Evolutionary conservation across 495 filamentous ascomycete genomes (phyloP).

Genomic region (Xylaria cubensis): DNA sequence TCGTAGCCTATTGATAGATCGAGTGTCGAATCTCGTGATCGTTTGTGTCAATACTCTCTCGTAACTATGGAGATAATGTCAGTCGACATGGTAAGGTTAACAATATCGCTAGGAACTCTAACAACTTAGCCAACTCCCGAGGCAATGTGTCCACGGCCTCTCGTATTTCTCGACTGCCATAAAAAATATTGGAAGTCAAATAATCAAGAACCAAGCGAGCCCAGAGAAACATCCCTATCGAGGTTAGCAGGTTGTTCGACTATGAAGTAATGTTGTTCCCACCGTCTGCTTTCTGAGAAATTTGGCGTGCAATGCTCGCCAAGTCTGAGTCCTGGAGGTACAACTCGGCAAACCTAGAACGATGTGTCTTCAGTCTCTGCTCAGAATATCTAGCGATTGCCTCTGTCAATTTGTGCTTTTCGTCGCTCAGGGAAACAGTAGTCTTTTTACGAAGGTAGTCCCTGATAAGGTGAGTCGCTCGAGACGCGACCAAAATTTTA

Average conservation of each 20-base stretch:
- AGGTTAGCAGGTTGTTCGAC: slow-evolving; percentile 15
- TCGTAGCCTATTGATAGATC: slow-evolving; percentile 35
- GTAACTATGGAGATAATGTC: slow-evolving; percentile 31
- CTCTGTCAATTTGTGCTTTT: slow-evolving; percentile 32
- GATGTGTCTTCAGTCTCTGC: slow-evolving; percentile 27
- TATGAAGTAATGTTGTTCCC: background rate
- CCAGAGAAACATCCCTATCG: slow-evolving; percentile 43
- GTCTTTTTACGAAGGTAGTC: slow-evolving; percentile 25
- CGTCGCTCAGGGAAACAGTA: slow-evolving; percentile 37
- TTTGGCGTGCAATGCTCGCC: slow-evolving; percentile 16
- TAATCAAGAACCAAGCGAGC: slow-evolving; percentile 44
- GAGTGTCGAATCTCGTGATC: slow-evolving; percentile 32
- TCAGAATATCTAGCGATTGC: slow-evolving; percentile 35
- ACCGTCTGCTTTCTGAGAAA: slow-evolving; percentile 39
- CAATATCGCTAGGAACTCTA: background rate
- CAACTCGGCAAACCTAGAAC: slow-evolving; percentile 32
- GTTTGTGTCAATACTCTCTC: slow-evolving; percentile 34
- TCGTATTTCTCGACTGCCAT: slow-evolving; percentile 33
- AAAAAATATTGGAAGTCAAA: slow-evolving; percentile 40
- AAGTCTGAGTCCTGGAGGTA: slow-evolving; percentile 27
- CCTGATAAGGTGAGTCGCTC: slow-evolving; percentile 6
- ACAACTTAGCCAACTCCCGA: slow-evolving; percentile 38
- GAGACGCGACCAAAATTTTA: slow-evolving; percentile 10
- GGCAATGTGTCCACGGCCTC: slow-evolving; percentile 36
- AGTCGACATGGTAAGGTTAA: background rate